Percentiles rank a stretch among this genome's conserved stretches.
phyloP scores from a whole-genome alignment of 2,329 filamentous ascomycete species.

The Fusarium solani-melongenae region DNA sequence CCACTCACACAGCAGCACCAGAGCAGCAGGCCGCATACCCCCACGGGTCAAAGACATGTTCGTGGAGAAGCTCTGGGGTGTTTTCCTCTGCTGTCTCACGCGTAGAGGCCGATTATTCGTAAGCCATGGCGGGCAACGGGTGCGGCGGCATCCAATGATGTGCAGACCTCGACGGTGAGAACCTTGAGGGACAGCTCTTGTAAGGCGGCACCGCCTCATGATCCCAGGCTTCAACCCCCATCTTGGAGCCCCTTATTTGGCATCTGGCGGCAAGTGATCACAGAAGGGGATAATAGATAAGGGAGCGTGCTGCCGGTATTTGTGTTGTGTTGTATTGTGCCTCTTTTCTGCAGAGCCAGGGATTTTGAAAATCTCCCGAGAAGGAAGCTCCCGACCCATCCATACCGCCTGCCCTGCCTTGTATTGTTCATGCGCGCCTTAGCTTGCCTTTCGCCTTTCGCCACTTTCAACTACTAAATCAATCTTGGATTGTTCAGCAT shows the following conservation, averaged over 20 bases:
- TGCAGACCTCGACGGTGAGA: slow-evolving; percentile 33
- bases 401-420: not conserved
- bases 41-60: slow-evolving; percentile 1
- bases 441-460: not conserved
- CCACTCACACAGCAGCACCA: not conserved
- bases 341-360: not conserved
- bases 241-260: not conserved
- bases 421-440: not conserved
- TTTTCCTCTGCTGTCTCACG: slow-evolving; percentile 11
- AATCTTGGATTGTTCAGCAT: not conserved
- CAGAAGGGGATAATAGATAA: not conserved
- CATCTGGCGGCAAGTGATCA: not conserved
- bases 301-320: not conserved
- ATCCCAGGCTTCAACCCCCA: slow-evolving; percentile 27
- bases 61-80: slow-evolving; percentile 4
- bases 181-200: slow-evolving; percentile 42
- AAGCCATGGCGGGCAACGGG: slow-evolving; percentile 28
- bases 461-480: not conserved
- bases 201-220: slow-evolving; percentile 24
- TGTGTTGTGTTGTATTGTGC: not conserved
- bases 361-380: slow-evolving; percentile 12
- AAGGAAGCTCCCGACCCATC: slow-evolving; percentile 9
- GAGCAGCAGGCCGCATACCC: not conserved
- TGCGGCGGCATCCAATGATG: slow-evolving; percentile 33
- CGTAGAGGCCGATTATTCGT: slow-evolving; percentile 21